phyloP scores from a whole-genome alignment of 106 monocot genomes.

The Dendrobium chrysotoxum region DNA sequence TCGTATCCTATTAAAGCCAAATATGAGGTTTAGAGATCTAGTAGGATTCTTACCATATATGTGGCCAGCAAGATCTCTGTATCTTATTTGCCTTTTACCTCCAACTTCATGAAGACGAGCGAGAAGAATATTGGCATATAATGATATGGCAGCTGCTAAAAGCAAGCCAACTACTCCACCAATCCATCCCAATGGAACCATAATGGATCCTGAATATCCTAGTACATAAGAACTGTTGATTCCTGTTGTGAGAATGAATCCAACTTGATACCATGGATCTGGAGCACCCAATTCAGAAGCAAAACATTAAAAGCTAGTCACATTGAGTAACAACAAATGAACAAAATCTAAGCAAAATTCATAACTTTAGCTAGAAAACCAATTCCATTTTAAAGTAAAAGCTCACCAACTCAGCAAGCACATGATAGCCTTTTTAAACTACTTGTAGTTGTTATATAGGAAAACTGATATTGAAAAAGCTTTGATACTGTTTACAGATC shows the following conservation, averaged over 20 bases:
- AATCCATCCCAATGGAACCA: constrained; percentile 89
- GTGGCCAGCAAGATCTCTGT: constrained; percentile 94
- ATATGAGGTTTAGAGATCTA: neutral
- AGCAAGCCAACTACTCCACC: constrained; percentile 68
- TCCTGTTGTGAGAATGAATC: constrained; percentile 81
- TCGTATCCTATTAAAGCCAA: too few species aligned
- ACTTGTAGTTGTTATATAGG: neutral
- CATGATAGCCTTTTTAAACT: neutral
- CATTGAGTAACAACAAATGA: neutral
- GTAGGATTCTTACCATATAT: constrained; percentile 56
- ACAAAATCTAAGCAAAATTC: neutral
- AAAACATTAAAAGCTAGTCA: neutral
- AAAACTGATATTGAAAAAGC: too few species aligned
- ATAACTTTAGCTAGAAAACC: neutral
- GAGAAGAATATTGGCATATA: constrained; percentile 83
- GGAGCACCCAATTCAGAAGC: constrained; percentile 1
- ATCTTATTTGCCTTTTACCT: constrained; percentile 88
- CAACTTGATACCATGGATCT: constrained; percentile 99
- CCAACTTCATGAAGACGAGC: constrained; percentile 86
- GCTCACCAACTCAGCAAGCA: neutral
- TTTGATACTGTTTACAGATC: too few species aligned
- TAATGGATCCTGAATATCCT: constrained; percentile 86
- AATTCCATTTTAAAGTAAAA: neutral
- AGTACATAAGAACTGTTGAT: constrained; percentile 91
- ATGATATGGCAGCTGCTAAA: constrained; percentile 81